Base-by-base conservation (phyloP, 2,329 filamentous ascomycete genomes). In the Seiridium cupressi region DNA sequence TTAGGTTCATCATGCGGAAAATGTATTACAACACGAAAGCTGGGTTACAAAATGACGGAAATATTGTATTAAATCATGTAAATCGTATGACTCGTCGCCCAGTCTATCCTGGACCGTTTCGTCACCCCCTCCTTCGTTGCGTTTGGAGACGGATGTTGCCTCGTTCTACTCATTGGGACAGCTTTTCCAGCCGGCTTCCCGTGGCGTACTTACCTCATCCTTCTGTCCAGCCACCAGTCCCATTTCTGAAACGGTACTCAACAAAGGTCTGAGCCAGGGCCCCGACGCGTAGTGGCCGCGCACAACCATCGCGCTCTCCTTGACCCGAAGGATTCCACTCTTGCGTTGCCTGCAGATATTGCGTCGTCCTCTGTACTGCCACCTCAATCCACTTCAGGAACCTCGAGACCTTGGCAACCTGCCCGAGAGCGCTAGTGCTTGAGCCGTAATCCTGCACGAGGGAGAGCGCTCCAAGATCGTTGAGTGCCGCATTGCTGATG, bases 241-340 rank as follows among this genome's bases (percentile, higher is more conserved):
- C 54, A 35, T 36, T 48, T 10, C 44, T 47, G 34, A 6, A 48
- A 5, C 54, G 40, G 26, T 57, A 57, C 32, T 57, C 54, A 38
- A 57, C 44, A 57, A 57, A 57, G 9, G 54, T 57, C 54, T 57
- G 54, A 40, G 44, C 54, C 42, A 47, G 26, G 11, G 34, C 34
- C 13, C 26, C 26, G 32, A 42, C 42, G n/a, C 36, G 51, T 38
- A n/a, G 9, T 13, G 35, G 26, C 38, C 5, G 36, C 18, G n/a
- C n/a, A 11, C 7, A 13, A 9, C 13, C 10, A 9, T 36, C 38
- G 11, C 11, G 31, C 34, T 53, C 49, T 11, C 13, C 51, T 9
- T 36, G 51, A 13, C 31, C n/a, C 11, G 35, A 13, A 6, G 51
- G n/a, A 38, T 44, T 31, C 36, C 36, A 26, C 38, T 57, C 54